A percentile compares a stretch with the other conserved stretches of the same genome.
Conservation (phyloP, 305 asterid genomes). For the Fraxinus velutina region DNA sequence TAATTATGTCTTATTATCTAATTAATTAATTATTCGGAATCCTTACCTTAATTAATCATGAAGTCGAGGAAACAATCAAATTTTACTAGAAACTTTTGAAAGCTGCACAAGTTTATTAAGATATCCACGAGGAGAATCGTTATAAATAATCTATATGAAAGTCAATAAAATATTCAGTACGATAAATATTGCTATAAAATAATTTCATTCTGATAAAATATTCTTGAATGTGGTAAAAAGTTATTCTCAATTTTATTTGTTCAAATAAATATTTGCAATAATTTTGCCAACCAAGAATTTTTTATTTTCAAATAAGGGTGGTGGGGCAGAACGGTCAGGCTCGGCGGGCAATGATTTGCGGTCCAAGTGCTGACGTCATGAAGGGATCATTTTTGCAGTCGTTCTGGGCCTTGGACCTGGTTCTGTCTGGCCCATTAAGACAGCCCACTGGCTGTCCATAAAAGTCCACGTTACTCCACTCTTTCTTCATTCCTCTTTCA, state of each 20-base stretch:
- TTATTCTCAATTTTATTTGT: background rate
- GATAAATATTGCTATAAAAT: background rate
- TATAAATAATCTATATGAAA: no score
- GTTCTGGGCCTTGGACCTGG: constrained; percentile 60
- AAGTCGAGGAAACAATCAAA: background rate
- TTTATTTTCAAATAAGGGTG: background rate
- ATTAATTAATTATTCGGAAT: background rate
- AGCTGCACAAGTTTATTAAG: background rate
- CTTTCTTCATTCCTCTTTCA: constrained; percentile 27
- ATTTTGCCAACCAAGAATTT: background rate
- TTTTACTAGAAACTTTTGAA: background rate
- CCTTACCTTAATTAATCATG: background rate
- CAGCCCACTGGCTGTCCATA: constrained; percentile 51
- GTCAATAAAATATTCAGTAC: background rate
- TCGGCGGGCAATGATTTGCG: background rate
- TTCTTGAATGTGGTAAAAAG: background rate
- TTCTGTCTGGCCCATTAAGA: constrained; percentile 43
- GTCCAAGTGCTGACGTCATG: constrained; percentile 30
- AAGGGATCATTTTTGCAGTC: constrained; percentile 25
- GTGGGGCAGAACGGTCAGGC: background rate
- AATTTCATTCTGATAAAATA: background rate
- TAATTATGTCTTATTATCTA: background rate
- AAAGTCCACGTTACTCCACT: constrained; percentile 39
- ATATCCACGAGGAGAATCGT: background rate
- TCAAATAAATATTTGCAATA: background rate